Conservation (phyloP, 129 eudicot genomes). For the Centaurea solstitialis region DNA sequence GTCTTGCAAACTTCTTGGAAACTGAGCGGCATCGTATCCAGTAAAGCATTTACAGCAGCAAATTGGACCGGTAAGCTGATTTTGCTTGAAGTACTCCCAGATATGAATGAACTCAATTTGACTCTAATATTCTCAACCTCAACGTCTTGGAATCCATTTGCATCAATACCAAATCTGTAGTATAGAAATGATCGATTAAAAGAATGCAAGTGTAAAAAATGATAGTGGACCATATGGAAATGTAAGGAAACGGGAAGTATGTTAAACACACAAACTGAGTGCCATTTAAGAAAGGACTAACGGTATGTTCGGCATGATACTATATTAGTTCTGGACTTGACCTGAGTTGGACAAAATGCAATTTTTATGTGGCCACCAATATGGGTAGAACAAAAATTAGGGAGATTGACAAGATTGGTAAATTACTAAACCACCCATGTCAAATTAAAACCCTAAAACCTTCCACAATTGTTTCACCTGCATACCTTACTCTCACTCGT, state of each 20-base stretch:
- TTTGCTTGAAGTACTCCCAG: conserved; percentile 24
- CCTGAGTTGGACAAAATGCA: too few relatives aligned
- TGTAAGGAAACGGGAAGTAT: not conserved
- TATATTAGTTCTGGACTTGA: too few relatives aligned
- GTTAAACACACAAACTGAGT: not conserved
- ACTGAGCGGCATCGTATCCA: conserved; percentile 44
- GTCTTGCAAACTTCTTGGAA: conserved; percentile 53
- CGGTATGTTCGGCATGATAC: too few relatives aligned
- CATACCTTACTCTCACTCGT: too few relatives aligned
- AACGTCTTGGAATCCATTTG: conserved; percentile 52
- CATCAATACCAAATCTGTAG: conserved; percentile 63
- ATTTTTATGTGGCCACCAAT: too few relatives aligned
- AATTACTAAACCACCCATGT: too few relatives aligned
- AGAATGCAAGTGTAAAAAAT: not conserved
- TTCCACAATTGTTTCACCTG: too few relatives aligned
- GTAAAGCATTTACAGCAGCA: conserved; percentile 54
- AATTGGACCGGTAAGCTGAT: conserved; percentile 40
- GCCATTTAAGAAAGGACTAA: too few relatives aligned
- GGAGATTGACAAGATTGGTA: too few relatives aligned
- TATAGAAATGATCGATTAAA: not conserved
- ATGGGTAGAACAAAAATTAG: too few relatives aligned
- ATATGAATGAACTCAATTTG: conserved; percentile 43
- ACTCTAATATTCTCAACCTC: conserved; percentile 52
- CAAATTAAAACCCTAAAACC: too few relatives aligned
- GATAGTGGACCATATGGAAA: not conserved